Base-by-base conservation (phyloP, 2,329 filamentous ascomycete genomes). In the Phialemoniopsis sp. region DNA sequence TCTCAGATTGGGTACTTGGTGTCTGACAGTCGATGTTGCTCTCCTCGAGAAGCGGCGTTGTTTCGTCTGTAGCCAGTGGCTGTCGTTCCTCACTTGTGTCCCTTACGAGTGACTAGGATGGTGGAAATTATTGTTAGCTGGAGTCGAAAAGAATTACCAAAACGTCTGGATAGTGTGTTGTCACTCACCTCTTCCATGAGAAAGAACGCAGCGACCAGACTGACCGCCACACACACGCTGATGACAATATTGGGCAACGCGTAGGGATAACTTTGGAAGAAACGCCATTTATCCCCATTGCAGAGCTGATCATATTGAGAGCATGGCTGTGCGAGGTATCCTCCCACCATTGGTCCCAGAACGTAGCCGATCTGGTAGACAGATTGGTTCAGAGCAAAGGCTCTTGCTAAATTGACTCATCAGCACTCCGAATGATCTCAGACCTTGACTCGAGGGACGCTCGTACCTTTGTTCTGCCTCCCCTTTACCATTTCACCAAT, bases 321-420 rank as follows among this genome's bases (percentile, higher is more conserved):
- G 37, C 43, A 45, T 8, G 43, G 43, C 28, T 45, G 15, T 9
- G 36, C 43, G 5, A 45, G 37, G 13, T 45, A 42, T 28, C 43
- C 43, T 13, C 43, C 43, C 13, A 45, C 15, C 7, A 45, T 28
- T 13, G 43, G 43, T 5, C 43, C 43, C 13, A 45, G 28, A 9
- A 45, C 43, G 12, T 29, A 34, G 14, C 43, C 43, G 28, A 45
- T 37, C 34, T 42, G 39, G 17, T 40, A 45, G 9, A 38, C 43
- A 2, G 43, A 42, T 35, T 45, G 43, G 43, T 45, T 45, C 43
- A 39, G 42, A 15, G 43, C 33, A 34, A 45, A 45, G 10, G 43
- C 43, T 14, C 30, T 16, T 10, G 43, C 37, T n/a, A n/a, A n/a
- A n/a, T n/a, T n/a, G n/a, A n/a, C n/a, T n/a, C n/a, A n/a, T 10